A percentile compares a stretch with the other conserved stretches of the same genome.
Conservation (phyloP, 768 basidiomycete genomes). For the Lactifluus pinguis region DNA sequence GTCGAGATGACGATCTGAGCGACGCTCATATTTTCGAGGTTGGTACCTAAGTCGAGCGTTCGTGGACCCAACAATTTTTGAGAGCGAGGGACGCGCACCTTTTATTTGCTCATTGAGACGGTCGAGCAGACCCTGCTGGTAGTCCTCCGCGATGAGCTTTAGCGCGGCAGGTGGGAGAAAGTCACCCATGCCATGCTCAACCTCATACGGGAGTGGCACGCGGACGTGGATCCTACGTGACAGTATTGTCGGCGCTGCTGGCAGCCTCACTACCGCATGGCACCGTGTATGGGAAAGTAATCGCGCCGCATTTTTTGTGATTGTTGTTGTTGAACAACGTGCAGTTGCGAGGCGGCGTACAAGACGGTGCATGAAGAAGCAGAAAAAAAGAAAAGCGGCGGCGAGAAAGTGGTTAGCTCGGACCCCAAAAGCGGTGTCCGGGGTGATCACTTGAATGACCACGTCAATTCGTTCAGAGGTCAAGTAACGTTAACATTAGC, state of each 20-base stretch:
- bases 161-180: constrained; percentile 74
- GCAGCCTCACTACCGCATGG: not conserved
- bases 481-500: too few species aligned
- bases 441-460: not conserved
- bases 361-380: constrained; percentile 4
- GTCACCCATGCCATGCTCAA: constrained; percentile 64
- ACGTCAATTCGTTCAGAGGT: not conserved
- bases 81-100: constrained; percentile 34
- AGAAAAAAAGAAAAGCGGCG: not conserved
- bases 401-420: too few species aligned
- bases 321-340: not conserved
- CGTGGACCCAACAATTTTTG: not conserved
- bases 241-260: not conserved
- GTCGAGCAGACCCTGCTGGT: constrained; percentile 75
- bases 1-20: constrained; percentile 66
- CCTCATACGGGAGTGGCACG: constrained; percentile 50
- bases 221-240: constrained; percentile 40
- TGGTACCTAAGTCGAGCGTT: constrained; percentile 36
- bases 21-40: constrained; percentile 47
- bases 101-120: constrained; percentile 66
- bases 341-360: constrained; percentile 1
- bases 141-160: constrained; percentile 66
- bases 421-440: not conserved
- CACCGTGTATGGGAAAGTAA: not conserved
- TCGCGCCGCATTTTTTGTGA: not conserved